A percentile compares a stretch with the other conserved stretches of the same genome.
phyloP scores from a whole-genome alignment of 1,139 yeast species.

The Scheffersomyces quercinus region DNA sequence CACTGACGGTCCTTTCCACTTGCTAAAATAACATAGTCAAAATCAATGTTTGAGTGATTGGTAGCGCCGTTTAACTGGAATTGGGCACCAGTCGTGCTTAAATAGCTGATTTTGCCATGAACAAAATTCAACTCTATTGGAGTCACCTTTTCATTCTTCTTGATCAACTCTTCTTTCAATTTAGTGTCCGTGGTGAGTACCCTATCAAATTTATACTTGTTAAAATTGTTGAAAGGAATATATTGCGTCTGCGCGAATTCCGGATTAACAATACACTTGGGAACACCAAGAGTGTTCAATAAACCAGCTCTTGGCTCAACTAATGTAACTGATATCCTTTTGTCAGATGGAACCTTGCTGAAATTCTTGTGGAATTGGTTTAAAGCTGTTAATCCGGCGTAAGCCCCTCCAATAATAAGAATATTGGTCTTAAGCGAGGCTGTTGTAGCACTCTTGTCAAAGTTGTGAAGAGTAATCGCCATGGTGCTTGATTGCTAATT shows the following conservation, averaged over 20 bases:
- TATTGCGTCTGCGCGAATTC: constrained; percentile 49
- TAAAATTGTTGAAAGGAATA: constrained; percentile 30
- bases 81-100: constrained; percentile 26
- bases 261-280: constrained; percentile 47
- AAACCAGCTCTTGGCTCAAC: constrained; percentile 56
- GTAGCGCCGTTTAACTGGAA: constrained; percentile 18
- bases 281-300: constrained; percentile 52
- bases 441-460: too few relatives aligned
- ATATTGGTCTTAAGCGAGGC: constrained; percentile 24
- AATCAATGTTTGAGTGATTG: constrained; percentile 30
- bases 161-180: constrained; percentile 13
- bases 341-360: constrained; percentile 5
- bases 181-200: constrained; percentile 23
- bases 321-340: constrained; percentile 38
- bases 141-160: constrained; percentile 7
- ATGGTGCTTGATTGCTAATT: too few relatives aligned
- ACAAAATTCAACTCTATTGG: constrained; percentile 28
- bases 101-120: constrained; percentile 39
- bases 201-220: constrained; percentile 31
- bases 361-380: constrained; percentile 28
- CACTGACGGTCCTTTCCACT: constrained; percentile 53
- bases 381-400: constrained; percentile 47
- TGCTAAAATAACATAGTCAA: constrained; percentile 51
- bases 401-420: constrained; percentile 53
- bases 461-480: too few relatives aligned